Conservation (phyloP, 1,139 yeast species). For the Yamadazyma atlantica region DNA sequence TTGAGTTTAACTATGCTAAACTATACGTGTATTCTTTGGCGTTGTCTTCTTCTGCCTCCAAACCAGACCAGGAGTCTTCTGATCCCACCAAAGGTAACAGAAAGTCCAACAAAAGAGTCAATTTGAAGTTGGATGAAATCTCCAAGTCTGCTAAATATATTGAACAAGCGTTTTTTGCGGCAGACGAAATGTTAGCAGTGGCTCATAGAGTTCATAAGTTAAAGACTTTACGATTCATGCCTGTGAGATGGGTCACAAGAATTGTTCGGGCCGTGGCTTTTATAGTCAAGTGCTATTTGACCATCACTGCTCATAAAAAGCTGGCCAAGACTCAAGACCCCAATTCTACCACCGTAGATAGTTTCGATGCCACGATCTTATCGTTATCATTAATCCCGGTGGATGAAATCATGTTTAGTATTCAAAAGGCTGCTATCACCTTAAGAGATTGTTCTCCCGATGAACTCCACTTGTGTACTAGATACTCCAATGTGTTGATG, state of each 20-base stretch:
- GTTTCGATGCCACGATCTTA: conserved; percentile 51
- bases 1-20: conserved; percentile 83
- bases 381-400: conserved; percentile 65
- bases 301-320: conserved; percentile 54
- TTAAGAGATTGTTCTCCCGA: conserved; percentile 86
- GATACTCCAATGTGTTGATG: conserved; percentile 80
- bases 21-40: conserved; percentile 84
- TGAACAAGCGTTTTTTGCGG: conserved; percentile 80
- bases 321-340: conserved; percentile 20
- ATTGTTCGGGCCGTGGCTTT: conserved; percentile 91
- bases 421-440: conserved; percentile 73
- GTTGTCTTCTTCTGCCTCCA: conserved; percentile 47
- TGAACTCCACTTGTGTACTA: conserved; percentile 76
- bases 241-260: conserved; percentile 87
- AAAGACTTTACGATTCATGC: conserved; percentile 71
- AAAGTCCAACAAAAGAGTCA: conserved; percentile 20
- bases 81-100: conserved; percentile 7
- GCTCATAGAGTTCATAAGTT: conserved; percentile 70
- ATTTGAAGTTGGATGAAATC: conserved; percentile 66
- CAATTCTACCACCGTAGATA: conserved; percentile 25
- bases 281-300: conserved; percentile 78
- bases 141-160: conserved; percentile 75
- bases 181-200: conserved; percentile 73
- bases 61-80: conserved; percentile 21
- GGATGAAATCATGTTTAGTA: conserved; percentile 66